Evolutionary conservation across 129 eudicot genomes (phyloP).

Genomic region (Heracleum sosnowskyi): DNA sequence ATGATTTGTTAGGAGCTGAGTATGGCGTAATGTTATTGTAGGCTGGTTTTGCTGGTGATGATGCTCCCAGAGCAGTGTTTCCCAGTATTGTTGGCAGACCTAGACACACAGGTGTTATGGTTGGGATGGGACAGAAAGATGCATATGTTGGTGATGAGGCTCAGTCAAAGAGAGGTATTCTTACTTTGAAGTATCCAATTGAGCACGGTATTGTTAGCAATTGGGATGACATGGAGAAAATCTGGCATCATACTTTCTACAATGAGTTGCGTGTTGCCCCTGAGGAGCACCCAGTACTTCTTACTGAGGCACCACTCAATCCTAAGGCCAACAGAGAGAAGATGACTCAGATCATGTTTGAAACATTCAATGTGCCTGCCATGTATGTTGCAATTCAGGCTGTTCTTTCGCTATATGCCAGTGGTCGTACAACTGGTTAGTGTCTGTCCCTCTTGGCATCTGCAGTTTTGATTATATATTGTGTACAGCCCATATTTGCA

Average conservation of each 20-base stretch:
- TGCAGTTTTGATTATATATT: background rate
- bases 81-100: constrained; percentile 11
- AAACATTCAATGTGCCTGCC: constrained; percentile 1
- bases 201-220: background rate
- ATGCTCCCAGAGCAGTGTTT: constrained; percentile 7
- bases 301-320: constrained; percentile 61
- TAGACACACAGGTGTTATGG: constrained; percentile 2
- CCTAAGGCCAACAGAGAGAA: constrained; percentile 10
- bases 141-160: constrained; percentile 1
- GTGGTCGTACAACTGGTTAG: constrained; percentile 1
- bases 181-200: background rate
- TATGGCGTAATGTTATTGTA: background rate
- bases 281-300: constrained; percentile 75
- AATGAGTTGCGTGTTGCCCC: constrained; percentile 89
- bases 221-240: background rate
- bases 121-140: constrained; percentile 8
- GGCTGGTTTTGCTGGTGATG: constrained; percentile 11
- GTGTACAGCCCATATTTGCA: background rate
- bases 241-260: background rate
- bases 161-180: background rate
- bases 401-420: constrained; percentile 4
- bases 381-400: constrained; percentile 8
- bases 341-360: constrained; percentile 1
- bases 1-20: background rate
- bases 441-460: background rate